Conservation (phyloP, 2,329 filamentous ascomycete genomes). For the Pseudovirgaria hyperparasitica region DNA sequence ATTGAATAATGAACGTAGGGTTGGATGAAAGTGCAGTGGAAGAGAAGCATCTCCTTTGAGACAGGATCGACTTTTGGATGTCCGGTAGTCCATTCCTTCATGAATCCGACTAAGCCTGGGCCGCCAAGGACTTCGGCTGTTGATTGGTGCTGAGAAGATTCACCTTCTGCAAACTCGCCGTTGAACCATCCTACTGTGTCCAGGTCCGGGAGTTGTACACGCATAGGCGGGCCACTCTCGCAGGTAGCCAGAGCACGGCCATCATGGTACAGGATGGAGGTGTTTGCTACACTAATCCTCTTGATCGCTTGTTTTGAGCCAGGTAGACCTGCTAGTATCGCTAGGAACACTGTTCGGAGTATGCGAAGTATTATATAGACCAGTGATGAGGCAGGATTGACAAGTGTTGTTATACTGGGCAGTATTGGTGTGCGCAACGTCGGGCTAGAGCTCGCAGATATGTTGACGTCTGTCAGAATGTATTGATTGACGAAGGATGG, state of each 20-base stretch:
- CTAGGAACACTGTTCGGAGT: conserved; percentile 43
- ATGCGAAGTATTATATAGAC: conserved; percentile 39
- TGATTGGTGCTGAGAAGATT: conserved; percentile 28
- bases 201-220: conserved; percentile 48
- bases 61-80: conserved; percentile 54
- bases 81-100: conserved; percentile 59
- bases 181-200: conserved; percentile 62
- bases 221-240: conserved; percentile 58
- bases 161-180: conserved; percentile 41
- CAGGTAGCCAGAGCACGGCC: conserved; percentile 56
- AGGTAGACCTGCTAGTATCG: conserved; percentile 44
- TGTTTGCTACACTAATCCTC: conserved; percentile 60
- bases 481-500: conserved; percentile 60
- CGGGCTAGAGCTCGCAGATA: conserved; percentile 38
- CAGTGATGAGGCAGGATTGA: conserved; percentile 45
- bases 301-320: conserved; percentile 46
- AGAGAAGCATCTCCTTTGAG: conserved; percentile 54
- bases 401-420: conserved; percentile 54
- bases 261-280: conserved; percentile 53
- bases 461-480: conserved; percentile 52
- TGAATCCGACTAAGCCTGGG: conserved; percentile 42
- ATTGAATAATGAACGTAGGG: conserved; percentile 58
- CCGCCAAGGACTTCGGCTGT: conserved; percentile 37
- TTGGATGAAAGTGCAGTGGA: conserved; percentile 51
- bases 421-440: conserved; percentile 44